A percentile compares a stretch with the other conserved stretches of the same genome.
Conservation (phyloP, 768 basidiomycete genomes). For the Lanmaoa rubissima region DNA sequence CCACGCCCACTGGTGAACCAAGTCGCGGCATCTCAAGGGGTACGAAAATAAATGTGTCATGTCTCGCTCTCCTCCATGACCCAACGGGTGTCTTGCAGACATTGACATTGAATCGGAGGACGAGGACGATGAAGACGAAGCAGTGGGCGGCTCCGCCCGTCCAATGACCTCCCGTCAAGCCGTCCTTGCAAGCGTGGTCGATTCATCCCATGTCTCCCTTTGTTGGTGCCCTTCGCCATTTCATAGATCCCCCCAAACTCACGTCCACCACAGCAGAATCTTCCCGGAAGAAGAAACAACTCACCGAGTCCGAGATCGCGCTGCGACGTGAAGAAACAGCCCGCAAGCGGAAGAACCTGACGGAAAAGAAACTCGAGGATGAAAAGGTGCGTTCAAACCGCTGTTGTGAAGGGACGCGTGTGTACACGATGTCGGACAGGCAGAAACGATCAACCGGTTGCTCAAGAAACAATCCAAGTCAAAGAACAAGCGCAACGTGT, state of each 20-base stretch:
- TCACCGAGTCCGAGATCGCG: slow-evolving; percentile 72
- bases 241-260: background rate
- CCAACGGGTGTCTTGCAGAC: background rate
- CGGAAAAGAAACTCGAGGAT: background rate
- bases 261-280: background rate
- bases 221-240: background rate
- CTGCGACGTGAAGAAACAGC: slow-evolving; percentile 78
- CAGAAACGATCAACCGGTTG: slow-evolving; percentile 86
- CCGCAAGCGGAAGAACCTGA: slow-evolving; percentile 72
- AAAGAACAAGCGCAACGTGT: slow-evolving; percentile 53
- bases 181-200: background rate
- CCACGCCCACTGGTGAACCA: too few species aligned
- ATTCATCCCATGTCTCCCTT: background rate
- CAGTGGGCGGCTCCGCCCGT: background rate
- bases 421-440: slow-evolving; percentile 39
- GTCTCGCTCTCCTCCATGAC: too few species aligned
- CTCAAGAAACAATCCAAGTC: slow-evolving; percentile 81
- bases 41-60: too few species aligned
- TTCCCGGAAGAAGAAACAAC: slow-evolving; percentile 48
- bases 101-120: background rate
- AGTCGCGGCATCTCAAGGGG: too few species aligned
- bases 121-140: background rate
- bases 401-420: too few species aligned
- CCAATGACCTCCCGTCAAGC: slow-evolving; percentile 1
- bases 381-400: slow-evolving; percentile 47